Conservation (phyloP, 2,329 filamentous ascomycete genomes). For the Nothophaeocryptopus gaeumannii region DNA sequence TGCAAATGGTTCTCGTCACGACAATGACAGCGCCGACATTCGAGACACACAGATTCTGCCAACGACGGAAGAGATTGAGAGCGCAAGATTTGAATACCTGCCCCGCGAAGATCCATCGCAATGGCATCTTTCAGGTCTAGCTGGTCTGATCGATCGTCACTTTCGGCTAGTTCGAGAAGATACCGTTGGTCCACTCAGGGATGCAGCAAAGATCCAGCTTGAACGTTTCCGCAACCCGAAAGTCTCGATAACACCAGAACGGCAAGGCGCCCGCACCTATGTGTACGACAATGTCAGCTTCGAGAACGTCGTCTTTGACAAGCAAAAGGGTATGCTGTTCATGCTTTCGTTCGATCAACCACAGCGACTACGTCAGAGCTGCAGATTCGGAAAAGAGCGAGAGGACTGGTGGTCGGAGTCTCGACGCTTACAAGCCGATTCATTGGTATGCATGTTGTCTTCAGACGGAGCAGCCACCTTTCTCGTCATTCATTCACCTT, state of each 20-base stretch:
- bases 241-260: neutral
- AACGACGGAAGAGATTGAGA: slow-evolving; percentile 56
- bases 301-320: slow-evolving; percentile 37
- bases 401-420: slow-evolving; percentile 52
- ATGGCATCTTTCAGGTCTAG: slow-evolving; percentile 45
- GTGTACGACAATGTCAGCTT: slow-evolving; percentile 39
- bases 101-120: slow-evolving; percentile 35
- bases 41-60: slow-evolving; percentile 62
- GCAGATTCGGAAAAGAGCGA: slow-evolving; percentile 33
- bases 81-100: slow-evolving; percentile 7
- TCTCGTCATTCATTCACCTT: slow-evolving; percentile 19
- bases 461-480: slow-evolving; percentile 31
- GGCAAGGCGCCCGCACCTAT: slow-evolving; percentile 32
- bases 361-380: slow-evolving; percentile 13
- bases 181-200: slow-evolving; percentile 63
- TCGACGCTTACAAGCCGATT: slow-evolving; percentile 50
- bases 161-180: slow-evolving; percentile 71
- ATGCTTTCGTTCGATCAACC: slow-evolving; percentile 50
- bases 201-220: slow-evolving; percentile 52
- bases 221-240: slow-evolving; percentile 31
- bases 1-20: slow-evolving; percentile 61
- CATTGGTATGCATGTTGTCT: slow-evolving; percentile 51
- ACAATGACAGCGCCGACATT: slow-evolving; percentile 67
- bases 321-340: slow-evolving; percentile 45
- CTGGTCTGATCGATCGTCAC: slow-evolving; percentile 62